Evolutionary conservation across 495 filamentous ascomycete genomes (phyloP), one percentile per base, ranked within the genome.

Genomic region (Penicillium taxi): DNA sequence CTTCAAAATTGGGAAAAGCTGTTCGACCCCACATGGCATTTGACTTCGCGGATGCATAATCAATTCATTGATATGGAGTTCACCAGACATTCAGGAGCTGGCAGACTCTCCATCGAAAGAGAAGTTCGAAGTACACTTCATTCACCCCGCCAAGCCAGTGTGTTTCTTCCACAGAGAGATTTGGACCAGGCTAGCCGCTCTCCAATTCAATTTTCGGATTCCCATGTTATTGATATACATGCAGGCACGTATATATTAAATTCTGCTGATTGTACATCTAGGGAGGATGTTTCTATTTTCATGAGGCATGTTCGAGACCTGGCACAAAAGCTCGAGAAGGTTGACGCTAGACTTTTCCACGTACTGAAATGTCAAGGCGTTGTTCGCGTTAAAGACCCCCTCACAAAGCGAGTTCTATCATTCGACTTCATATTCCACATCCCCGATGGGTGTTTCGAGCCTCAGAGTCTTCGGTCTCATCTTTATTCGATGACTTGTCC

Each of bases 321-420:
- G 7, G 22, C 33, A 3, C 23, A 22, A 36, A n/a, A 22, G 13
- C 22, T 36, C 8, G 11, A 9, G 9, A 12, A 13, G 7, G 21
- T 22, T 9, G 21, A 36, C 16, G 20, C 33, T 22, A 9, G 23
- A 0, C 20, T 24, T 14, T 75, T 75, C 35, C 67, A 72, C 16
- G 59, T 77, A 25, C 60, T 77, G 6, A 38, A 45, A 11, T 76
- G 73, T 44, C 50, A 54, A 22, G 73, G 73, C 0, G 40, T 54
- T 8, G 20, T 54, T 9, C 36, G 37, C 17, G 15, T 17, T 3
- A 7, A 13, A 18, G 16, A 18, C 6, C 6, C 26, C 11, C 14
- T 5, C 9, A 20, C 27, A 4, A 3, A 5, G 5, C 26, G 9
- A 13, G 9, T 20, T n/a, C 6, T 7, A 3, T 19, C 32, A 16